Conservation (phyloP, 345 rosid genomes). For the Sonneratia alba region DNA sequence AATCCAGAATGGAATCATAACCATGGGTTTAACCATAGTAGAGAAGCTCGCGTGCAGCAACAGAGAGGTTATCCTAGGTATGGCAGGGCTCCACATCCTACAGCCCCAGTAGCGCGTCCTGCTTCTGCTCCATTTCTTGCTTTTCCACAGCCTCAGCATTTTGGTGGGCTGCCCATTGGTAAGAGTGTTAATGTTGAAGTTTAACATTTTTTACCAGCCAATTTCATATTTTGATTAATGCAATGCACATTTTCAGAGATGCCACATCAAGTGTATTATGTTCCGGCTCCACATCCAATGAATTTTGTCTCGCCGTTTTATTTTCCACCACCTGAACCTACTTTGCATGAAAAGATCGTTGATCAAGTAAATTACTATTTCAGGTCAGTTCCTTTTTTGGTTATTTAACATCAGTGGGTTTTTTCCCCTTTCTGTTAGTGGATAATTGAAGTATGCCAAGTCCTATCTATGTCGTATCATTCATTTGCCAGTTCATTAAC, state of each 20-base stretch:
- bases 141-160: slow-evolving; percentile 37
- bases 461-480: neutral
- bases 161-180: slow-evolving; percentile 31
- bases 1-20: slow-evolving; percentile 55
- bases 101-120: slow-evolving; percentile 37
- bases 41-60: slow-evolving; percentile 56
- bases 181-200: neutral
- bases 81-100: slow-evolving; percentile 27
- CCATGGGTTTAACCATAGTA: slow-evolving; percentile 43
- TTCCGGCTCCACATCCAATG: slow-evolving; percentile 26
- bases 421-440: neutral
- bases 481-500: slow-evolving; percentile 9
- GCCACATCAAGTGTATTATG: slow-evolving; percentile 33
- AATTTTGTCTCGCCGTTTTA: slow-evolving; percentile 8
- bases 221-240: slow-evolving; percentile 14
- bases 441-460: neutral
- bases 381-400: slow-evolving; percentile 24
- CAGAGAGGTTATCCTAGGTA: slow-evolving; percentile 50
- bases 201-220: neutral
- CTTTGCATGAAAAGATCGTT: slow-evolving; percentile 12
- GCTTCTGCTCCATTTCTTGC: slow-evolving; percentile 35
- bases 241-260: slow-evolving; percentile 32
- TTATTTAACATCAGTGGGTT: neutral
- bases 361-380: slow-evolving; percentile 23
- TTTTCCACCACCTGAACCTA: slow-evolving; percentile 6